These are phyloP conservation scores for Sorghum bicolor DNA, from an alignment of 176 grass and related monocot species.

Conservation along the genomic window DNA sequence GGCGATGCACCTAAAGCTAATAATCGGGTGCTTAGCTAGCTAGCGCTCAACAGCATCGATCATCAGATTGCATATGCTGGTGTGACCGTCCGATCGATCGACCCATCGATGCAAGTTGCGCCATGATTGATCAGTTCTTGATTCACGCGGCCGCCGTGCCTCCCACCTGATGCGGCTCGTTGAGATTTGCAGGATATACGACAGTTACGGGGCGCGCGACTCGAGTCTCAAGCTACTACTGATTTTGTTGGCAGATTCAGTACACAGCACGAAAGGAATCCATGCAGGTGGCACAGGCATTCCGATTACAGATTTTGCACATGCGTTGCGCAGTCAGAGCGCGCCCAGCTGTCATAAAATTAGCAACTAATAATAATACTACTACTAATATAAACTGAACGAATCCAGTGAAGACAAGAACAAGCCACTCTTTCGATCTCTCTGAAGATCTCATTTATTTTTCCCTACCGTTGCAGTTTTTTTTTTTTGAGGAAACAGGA, in stretches of 20 bases:
- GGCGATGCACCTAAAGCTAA: background rate
- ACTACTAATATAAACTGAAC: too few relatives aligned
- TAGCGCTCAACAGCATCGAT: slow-evolving; percentile 27
- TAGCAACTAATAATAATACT: too few relatives aligned
- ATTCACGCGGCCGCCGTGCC: background rate
- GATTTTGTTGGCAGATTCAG: background rate
- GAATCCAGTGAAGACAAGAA: too few relatives aligned
- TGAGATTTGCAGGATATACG: background rate
- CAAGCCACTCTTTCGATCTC: too few relatives aligned
- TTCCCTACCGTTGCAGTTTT: too few relatives aligned
- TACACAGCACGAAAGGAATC: too few relatives aligned
- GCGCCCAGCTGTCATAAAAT: too few relatives aligned
- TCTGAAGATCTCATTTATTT: too few relatives aligned
- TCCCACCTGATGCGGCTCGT: background rate
- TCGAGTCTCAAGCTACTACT: background rate
- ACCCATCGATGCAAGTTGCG: background rate
- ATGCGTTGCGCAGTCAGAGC: too few relatives aligned
- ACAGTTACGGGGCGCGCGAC: background rate
- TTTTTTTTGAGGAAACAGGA: too few relatives aligned
- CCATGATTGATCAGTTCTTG: background rate
- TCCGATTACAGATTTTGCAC: too few relatives aligned
- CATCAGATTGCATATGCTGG: background rate
- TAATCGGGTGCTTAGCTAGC: slow-evolving; percentile 29
- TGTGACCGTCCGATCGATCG: background rate
- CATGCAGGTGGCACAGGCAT: too few relatives aligned